Conservation (phyloP, 2,329 filamentous ascomycete genomes). For the Neofusicoccum sp. region DNA sequence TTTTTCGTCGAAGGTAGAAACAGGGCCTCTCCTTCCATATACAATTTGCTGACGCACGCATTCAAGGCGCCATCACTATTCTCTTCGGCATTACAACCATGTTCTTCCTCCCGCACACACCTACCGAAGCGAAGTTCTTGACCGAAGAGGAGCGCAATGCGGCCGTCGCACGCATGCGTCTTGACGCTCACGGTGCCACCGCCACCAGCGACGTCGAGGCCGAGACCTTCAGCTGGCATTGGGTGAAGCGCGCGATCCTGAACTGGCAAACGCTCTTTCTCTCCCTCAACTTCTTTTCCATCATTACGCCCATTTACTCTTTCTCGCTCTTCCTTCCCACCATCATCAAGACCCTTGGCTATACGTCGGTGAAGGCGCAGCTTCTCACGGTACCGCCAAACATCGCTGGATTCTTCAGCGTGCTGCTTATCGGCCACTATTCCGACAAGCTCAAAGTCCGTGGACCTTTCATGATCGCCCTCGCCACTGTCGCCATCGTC, state of each 20-base stretch:
- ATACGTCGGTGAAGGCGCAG: constrained; percentile 35
- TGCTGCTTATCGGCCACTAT: constrained; percentile 39
- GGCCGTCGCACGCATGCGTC: constrained; percentile 29
- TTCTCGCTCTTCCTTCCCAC: constrained; percentile 42
- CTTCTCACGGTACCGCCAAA: constrained; percentile 40
- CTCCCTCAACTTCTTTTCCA: constrained; percentile 33
- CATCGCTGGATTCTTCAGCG: constrained; percentile 43
- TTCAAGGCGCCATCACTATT: constrained; percentile 26
- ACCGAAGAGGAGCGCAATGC: constrained; percentile 29
- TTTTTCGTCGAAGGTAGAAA: constrained; percentile 32
- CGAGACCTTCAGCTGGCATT: constrained; percentile 43
- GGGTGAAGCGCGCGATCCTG: constrained; percentile 35
- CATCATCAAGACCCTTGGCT: constrained; percentile 39
- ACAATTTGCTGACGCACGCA: not conserved
- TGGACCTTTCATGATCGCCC: constrained; percentile 52
- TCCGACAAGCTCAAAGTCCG: constrained; percentile 44
- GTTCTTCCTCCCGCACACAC: constrained; percentile 53
- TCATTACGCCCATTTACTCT: constrained; percentile 48
- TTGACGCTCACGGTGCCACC: constrained; percentile 29
- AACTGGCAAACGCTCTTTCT: constrained; percentile 41
- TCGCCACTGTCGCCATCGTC: constrained; percentile 46
- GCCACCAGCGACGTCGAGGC: constrained; percentile 31
- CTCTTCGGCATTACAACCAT: constrained; percentile 45
- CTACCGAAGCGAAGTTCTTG: constrained; percentile 34
- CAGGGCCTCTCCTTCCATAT: too few species aligned